Evolutionary conservation across 768 basidiomycete species (phyloP), one percentile per base, ranked within the genome.

Genomic region (Mycena epipterygia): DNA sequence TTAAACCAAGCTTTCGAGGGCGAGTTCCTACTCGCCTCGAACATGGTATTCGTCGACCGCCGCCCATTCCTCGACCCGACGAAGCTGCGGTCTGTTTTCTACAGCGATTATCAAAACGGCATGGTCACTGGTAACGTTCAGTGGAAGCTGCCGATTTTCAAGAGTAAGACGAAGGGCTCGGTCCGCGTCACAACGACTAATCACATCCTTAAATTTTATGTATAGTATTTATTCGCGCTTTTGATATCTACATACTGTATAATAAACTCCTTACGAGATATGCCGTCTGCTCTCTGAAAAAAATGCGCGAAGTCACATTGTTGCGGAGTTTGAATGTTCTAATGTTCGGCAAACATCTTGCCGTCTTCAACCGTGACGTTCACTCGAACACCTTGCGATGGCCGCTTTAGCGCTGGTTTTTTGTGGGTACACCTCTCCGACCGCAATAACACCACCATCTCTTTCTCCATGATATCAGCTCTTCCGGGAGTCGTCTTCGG

Each of bases 1-100:
- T 63, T 83, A 12, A 75, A 79, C 44, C 60, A 71, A 27, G 74
- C 79, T 16, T 83, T 71, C 73, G 82, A 83, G 63, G 83, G 82
- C 59, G 51, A 58, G 14, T 79, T 82, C 69, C 27, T 68, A 3
- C 51, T 80, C 33, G 63, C 46, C 2, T 77, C 81, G 52, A 72
- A 70, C 51, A 63, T 71, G 51, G 55, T 75, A 0, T 21, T 73
- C 29, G 68, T 73, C 23, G 72, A 73, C 35, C 58, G 51, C 0
- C 59, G 72, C 7, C 72, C 72, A 29, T 73, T 73, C 65, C 56
- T 72, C 55, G 72, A 73, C 68, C 68, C 68, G 30, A 27, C 19
- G 27, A 70, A 53, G 48, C 51, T 73, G 21, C 72, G 72, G n/a
- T 46, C 55, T 2, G 72, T 73, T n/a, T 46, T 73, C 21, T 73